A percentile compares a stretch with the other conserved stretches of the same genome.
Conservation (phyloP, 129 eudicot genomes). For the Saussurea involucrata region DNA sequence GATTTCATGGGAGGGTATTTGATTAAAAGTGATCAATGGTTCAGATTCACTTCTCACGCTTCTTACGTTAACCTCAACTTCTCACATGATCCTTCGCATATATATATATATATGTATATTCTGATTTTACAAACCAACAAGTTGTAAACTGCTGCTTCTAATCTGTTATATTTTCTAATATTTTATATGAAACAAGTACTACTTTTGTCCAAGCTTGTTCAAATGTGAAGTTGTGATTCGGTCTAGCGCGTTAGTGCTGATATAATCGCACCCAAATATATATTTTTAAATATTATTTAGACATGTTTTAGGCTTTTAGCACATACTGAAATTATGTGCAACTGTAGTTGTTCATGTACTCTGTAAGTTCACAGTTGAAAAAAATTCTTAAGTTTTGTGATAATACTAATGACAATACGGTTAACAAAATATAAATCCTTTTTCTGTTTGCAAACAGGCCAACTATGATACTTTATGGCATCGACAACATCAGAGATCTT, state of each 20-base stretch:
- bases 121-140: background rate
- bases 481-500: constrained; percentile 95
- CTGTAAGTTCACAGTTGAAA: background rate
- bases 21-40: no score
- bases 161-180: background rate
- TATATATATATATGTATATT: no score
- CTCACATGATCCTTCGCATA: no score
- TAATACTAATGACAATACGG: background rate
- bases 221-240: background rate
- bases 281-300: background rate
- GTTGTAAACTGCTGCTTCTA: background rate
- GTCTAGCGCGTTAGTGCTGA: background rate
- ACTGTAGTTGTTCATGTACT: background rate
- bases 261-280: background rate
- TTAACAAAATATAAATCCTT: background rate
- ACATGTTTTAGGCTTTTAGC: background rate
- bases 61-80: no score
- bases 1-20: no score
- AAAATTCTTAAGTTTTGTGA: no score
- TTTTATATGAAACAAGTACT: no score
- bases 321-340: background rate
- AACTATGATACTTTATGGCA: constrained; percentile 87
- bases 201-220: background rate
- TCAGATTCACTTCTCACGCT: no score
- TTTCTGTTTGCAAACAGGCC: constrained; percentile 50